These are phyloP conservation scores for Penicillium dipodomyicola DNA, from an alignment of 495 filamentous ascomycete species.

Conservation along the genomic window DNA sequence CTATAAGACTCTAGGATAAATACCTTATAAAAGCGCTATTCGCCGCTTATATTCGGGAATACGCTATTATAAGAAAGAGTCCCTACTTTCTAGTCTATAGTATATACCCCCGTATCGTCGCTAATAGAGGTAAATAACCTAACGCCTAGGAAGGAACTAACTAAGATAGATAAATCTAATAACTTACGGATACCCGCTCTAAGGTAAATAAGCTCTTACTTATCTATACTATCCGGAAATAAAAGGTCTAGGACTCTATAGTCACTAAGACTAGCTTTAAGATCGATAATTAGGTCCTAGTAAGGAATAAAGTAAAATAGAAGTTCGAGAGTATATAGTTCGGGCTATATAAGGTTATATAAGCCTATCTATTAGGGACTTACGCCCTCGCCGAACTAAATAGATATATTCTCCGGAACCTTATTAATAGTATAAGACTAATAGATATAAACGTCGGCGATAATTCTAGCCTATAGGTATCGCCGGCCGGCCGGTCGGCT, in stretches of 20 bases:
- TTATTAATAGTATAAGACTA: background rate
- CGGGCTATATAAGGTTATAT: background rate
- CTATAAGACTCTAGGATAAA: background rate
- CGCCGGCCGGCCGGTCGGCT: rapidly evolving
- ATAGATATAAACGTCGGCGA: no score
- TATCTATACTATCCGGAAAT: background rate
- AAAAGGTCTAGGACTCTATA: background rate
- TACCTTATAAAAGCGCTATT: background rate
- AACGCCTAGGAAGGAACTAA: no score
- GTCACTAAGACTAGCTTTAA: background rate
- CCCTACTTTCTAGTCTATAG: constrained; percentile 1
- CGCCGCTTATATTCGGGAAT: background rate
- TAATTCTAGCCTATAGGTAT: no score
- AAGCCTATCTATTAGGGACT: background rate
- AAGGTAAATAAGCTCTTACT: no score
- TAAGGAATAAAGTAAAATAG: background rate
- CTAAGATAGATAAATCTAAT: no score
- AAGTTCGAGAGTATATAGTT: background rate
- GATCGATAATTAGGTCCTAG: background rate
- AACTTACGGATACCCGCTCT: no score
- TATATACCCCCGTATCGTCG: background rate
- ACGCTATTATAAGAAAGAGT: background rate
- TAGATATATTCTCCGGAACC: background rate
- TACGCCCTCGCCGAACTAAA: background rate
- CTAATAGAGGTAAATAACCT: no score